A percentile compares a stretch with the other conserved stretches of the same genome.
Evolutionary conservation across 164 flowering plant genomes (phyloP).

Genomic region (Saururus chinensis): DNA sequence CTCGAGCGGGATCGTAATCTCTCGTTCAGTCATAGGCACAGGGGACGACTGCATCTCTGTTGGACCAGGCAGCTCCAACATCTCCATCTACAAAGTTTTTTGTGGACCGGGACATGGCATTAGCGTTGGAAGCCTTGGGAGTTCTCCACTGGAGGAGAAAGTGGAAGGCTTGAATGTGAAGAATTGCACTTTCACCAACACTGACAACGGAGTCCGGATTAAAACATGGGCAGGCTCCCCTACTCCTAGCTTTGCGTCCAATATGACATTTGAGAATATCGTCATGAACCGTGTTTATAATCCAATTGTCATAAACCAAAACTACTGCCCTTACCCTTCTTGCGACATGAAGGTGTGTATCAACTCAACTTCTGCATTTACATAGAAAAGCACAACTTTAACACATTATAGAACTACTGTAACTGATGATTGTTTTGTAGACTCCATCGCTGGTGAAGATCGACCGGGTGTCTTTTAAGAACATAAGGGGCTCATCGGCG

Average conservation of each 20-base stretch:
- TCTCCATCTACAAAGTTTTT: slow-evolving; percentile 12
- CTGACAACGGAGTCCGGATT: slow-evolving; percentile 68
- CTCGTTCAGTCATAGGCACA: slow-evolving; percentile 3
- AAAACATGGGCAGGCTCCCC: slow-evolving; percentile 59
- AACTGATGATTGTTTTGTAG: not conserved
- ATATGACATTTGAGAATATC: slow-evolving; percentile 24
- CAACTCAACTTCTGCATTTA: too few relatives aligned
- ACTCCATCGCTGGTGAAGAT: slow-evolving; percentile 12
- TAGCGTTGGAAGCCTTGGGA: slow-evolving; percentile 3
- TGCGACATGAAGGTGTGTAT: not conserved
- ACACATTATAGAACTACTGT: too few relatives aligned
- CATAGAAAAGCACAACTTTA: too few relatives aligned
- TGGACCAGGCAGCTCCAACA: slow-evolving; percentile 16
- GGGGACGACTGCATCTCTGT: slow-evolving; percentile 33
- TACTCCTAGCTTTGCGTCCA: not conserved
- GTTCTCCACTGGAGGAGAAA: not conserved
- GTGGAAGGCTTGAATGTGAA: not conserved
- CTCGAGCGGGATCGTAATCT: slow-evolving; percentile 1
- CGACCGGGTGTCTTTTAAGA: slow-evolving; percentile 8
- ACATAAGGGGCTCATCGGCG: slow-evolving; percentile 18
- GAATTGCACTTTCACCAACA: slow-evolving; percentile 20
- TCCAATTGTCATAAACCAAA: slow-evolving; percentile 62
- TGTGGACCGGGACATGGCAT: slow-evolving; percentile 1
- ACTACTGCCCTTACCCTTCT: slow-evolving; percentile 27
- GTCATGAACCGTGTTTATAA: slow-evolving; percentile 36